A percentile compares a stretch with the other conserved stretches of the same genome.
These are phyloP conservation scores for Lentinus polychrous DNA, from an alignment of 1,284 basidiomycete species.

Conservation along the genomic window DNA sequence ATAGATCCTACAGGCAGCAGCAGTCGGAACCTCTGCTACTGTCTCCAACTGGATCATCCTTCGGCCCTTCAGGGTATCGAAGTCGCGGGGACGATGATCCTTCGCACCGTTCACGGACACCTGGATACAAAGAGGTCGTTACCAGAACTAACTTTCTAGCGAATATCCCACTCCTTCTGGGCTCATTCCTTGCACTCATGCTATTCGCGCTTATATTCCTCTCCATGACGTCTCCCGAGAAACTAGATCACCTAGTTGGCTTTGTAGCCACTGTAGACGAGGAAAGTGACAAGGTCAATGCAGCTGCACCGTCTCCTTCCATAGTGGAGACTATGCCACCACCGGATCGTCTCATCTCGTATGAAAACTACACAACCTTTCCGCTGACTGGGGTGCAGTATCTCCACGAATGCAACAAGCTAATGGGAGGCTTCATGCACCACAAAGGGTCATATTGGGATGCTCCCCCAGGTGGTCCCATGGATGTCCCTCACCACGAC, in stretches of 20 bases:
- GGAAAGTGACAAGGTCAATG: conserved; percentile 3
- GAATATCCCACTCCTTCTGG: conserved; percentile 33
- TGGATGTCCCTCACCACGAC: conserved; percentile 45
- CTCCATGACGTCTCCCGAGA: conserved; percentile 43
- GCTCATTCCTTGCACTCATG: conserved; percentile 38
- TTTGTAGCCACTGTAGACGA: conserved; percentile 15
- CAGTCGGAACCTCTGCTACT: conserved; percentile 45
- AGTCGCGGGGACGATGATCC: conserved; percentile 32
- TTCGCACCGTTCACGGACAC: conserved; percentile 1
- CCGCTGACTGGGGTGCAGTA: conserved; percentile 52
- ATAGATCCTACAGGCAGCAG: conserved; percentile 28
- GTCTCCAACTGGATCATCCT: conserved; percentile 36
- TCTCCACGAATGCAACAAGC: conserved; percentile 44
- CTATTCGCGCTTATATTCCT: conserved; percentile 44
- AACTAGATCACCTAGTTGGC: conserved; percentile 39
- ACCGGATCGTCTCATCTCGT: conserved; percentile 39
- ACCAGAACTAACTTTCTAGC: conserved; percentile 18
- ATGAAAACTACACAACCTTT: conserved; percentile 53
- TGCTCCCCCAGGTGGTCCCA: conserved; percentile 20
- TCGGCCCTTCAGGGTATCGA: conserved; percentile 34
- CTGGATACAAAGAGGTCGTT: conserved; percentile 10
- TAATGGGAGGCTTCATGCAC: conserved; percentile 41
- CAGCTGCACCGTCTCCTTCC: conserved; percentile 10
- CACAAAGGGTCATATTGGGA: conserved; percentile 49
- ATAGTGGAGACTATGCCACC: conserved; percentile 17